These are phyloP conservation scores for Pelargonium myrrhifolium DNA, from an alignment of 441 rosid species.

Conservation along the genomic window DNA sequence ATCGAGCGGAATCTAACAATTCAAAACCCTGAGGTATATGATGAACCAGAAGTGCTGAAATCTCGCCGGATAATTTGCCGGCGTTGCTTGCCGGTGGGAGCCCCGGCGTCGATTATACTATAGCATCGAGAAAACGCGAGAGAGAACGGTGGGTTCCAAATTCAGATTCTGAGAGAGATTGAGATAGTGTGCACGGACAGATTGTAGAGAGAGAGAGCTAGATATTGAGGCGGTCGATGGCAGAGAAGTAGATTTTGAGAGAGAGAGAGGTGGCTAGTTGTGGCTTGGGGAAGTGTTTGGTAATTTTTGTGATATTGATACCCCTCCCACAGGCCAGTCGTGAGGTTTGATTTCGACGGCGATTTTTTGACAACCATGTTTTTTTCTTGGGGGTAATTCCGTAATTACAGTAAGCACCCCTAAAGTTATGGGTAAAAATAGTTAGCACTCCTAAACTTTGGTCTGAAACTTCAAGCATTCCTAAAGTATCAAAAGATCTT, in stretches of 20 bases:
- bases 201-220: neutral
- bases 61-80: conserved; percentile 29
- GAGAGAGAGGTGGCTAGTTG: neutral
- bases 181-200: neutral
- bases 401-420: too few relatives aligned
- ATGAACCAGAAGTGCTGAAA: neutral
- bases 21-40: neutral
- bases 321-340: too few relatives aligned
- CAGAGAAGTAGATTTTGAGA: conserved; percentile 1
- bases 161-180: neutral
- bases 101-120: conserved; percentile 32
- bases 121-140: conserved; percentile 16
- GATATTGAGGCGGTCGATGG: neutral
- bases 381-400: too few relatives aligned
- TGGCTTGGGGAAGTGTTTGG: neutral
- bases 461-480: too few relatives aligned
- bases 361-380: too few relatives aligned
- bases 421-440: too few relatives aligned
- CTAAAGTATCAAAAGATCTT: too few relatives aligned
- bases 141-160: neutral
- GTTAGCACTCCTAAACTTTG: too few relatives aligned
- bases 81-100: conserved; percentile 22
- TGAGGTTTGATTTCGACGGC: too few relatives aligned
- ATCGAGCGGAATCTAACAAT: neutral
- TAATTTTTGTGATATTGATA: neutral